A percentile compares a stretch with the other conserved stretches of the same genome.
Evolutionary conservation across 305 asterid genomes (phyloP).

Genomic region (Euphrasia arctica): DNA sequence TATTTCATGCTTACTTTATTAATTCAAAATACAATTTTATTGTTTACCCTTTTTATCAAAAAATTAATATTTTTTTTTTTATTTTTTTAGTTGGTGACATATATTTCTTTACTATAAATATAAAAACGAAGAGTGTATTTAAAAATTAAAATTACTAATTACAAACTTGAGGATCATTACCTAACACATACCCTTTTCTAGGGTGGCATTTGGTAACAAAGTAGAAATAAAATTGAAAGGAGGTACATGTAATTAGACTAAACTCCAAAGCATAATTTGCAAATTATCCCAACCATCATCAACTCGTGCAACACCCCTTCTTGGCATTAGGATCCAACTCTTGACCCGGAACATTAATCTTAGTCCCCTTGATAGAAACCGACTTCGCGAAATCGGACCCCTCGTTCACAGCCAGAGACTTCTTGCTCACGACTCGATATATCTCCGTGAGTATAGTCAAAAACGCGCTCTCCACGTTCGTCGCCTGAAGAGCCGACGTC

Average conservation of each 20-base stretch:
- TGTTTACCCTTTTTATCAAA: too few species aligned
- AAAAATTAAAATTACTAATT: too few species aligned
- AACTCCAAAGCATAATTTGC: neutral
- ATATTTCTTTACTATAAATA: too few species aligned
- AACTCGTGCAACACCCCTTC: constrained; percentile 25
- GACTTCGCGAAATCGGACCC: constrained; percentile 25
- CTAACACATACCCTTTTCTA: too few species aligned
- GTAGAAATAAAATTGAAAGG: too few species aligned
- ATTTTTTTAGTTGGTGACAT: too few species aligned
- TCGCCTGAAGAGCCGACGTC: constrained; percentile 34
- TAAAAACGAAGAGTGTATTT: too few species aligned
- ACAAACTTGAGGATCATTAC: too few species aligned
- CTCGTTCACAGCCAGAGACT: constrained; percentile 25
- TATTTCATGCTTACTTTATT: too few species aligned
- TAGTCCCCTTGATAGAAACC: constrained; percentile 30
- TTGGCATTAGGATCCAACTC: constrained; percentile 26
- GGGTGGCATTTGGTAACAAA: neutral
- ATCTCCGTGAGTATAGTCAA: constrained; percentile 25
- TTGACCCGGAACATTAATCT: constrained; percentile 26
- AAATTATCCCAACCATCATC: neutral
- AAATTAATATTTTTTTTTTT: too few species aligned
- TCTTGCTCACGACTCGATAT: constrained; percentile 30
- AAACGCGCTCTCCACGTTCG: constrained; percentile 35
- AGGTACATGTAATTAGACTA: constrained; percentile 1
- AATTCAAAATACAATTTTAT: too few species aligned